These are phyloP conservation scores for Knoxia roxburghii DNA, from an alignment of 257 asterid species.

Conservation along the genomic window DNA sequence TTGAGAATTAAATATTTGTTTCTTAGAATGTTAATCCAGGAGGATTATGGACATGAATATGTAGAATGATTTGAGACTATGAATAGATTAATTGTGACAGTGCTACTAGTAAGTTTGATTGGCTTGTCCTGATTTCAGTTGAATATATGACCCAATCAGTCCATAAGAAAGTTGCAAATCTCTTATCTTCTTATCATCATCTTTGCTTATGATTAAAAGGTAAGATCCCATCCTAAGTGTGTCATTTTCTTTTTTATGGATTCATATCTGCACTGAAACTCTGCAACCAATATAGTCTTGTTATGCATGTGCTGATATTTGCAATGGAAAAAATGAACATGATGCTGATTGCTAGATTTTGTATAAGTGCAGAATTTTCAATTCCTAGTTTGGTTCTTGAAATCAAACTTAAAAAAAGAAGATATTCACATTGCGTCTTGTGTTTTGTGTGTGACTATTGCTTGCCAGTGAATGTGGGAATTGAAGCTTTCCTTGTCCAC, in stretches of 20 bases:
- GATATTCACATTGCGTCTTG: slow-evolving; percentile 2
- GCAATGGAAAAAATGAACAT: neutral
- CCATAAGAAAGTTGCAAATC: neutral
- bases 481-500: neutral
- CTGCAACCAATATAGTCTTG: neutral
- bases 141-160: neutral
- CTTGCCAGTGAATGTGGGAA: neutral
- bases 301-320: neutral
- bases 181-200: slow-evolving; percentile 8
- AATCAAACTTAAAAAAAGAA: neutral
- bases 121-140: neutral
- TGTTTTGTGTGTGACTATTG: neutral
- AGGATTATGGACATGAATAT: neutral
- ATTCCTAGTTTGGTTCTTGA: too few relatives aligned
- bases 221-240: neutral
- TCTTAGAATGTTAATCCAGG: neutral
- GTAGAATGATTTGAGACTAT: neutral
- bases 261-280: neutral
- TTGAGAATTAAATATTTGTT: neutral
- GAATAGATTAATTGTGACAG: neutral
- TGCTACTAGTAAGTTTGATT: neutral
- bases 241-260: neutral
- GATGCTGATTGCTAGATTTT: too few relatives aligned
- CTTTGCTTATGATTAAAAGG: neutral
- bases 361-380: neutral